Percentiles rank a stretch among this genome's conserved stretches.
Conservation (phyloP, 2,329 filamentous ascomycete genomes). For the Cryphonectria radicalis region DNA sequence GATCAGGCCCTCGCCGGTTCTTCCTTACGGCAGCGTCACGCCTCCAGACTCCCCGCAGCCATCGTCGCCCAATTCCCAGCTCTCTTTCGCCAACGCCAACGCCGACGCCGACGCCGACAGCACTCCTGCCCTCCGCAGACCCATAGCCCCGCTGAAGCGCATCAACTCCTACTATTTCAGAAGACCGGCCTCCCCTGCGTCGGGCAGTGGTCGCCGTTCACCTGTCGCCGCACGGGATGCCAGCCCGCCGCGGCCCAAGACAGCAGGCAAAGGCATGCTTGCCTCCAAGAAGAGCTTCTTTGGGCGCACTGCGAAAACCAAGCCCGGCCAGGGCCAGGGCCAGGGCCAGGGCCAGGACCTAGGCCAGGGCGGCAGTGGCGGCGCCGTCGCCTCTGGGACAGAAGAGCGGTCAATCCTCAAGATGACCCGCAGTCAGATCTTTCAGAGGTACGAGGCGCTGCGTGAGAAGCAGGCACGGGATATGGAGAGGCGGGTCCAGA, state of each 20-base stretch:
- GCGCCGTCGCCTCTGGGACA: background rate
- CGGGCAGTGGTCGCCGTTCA: slow-evolving; percentile 13
- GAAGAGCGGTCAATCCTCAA: slow-evolving; percentile 15
- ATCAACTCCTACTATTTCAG: slow-evolving; percentile 13
- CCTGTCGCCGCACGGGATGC: slow-evolving; percentile 3
- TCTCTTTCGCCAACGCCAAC: slow-evolving; percentile 7
- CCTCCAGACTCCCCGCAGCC: slow-evolving; percentile 24
- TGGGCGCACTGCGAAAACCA: background rate
- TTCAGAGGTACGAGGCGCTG: slow-evolving; percentile 26
- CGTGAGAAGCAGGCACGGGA: slow-evolving; percentile 38
- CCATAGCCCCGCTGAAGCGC: slow-evolving; percentile 15
- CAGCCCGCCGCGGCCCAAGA: slow-evolving; percentile 18
- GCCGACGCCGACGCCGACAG: slow-evolving; percentile 18
- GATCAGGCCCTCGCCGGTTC: slow-evolving; percentile 18
- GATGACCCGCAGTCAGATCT: slow-evolving; percentile 21
- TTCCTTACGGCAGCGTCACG: slow-evolving; percentile 21
- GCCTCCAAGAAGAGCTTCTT: slow-evolving; percentile 24
- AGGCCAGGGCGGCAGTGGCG: too few relatives aligned
- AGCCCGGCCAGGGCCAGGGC: background rate
- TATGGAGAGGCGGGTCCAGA: slow-evolving; percentile 51
- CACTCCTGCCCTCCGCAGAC: slow-evolving; percentile 15
- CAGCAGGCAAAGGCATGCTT: slow-evolving; percentile 19
- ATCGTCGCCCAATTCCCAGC: slow-evolving; percentile 20
- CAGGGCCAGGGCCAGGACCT: background rate
- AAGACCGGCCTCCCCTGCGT: slow-evolving; percentile 1